Percentiles rank a stretch among this genome's conserved stretches.
These are phyloP conservation scores for Aspergillus sp. DNA, from an alignment of 2,329 filamentous ascomycete genomes.

Conservation along the genomic window DNA sequence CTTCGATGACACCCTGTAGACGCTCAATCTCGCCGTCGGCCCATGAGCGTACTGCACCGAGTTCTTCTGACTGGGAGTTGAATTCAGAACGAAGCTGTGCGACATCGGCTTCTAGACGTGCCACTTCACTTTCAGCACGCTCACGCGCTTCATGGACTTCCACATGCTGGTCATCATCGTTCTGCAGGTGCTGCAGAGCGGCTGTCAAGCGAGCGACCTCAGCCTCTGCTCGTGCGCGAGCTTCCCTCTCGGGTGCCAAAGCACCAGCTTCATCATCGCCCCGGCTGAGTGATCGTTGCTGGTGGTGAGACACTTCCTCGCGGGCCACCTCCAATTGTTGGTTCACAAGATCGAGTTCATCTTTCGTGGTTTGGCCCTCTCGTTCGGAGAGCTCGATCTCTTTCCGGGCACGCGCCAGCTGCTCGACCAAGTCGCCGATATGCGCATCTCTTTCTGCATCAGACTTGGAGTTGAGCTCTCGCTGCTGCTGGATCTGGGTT, in stretches of 20 bases:
- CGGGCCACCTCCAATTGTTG: conserved; percentile 37
- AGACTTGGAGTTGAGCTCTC: conserved; percentile 81
- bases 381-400: conserved; percentile 50
- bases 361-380: conserved; percentile 31
- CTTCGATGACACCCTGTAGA: not conserved
- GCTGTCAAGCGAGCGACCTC: conserved; percentile 35
- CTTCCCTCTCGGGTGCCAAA: conserved; percentile 21
- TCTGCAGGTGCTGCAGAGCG: conserved; percentile 44
- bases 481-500: conserved; percentile 89
- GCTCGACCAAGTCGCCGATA: conserved; percentile 38
- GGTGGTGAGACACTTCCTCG: conserved; percentile 25
- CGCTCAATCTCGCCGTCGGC: conserved; percentile 18
- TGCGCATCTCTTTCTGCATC: conserved; percentile 52
- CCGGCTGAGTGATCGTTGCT: conserved; percentile 14
- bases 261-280: conserved; percentile 22
- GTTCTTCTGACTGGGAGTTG: not conserved
- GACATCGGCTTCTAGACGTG: conserved; percentile 6
- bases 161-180: conserved; percentile 21
- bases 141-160: conserved; percentile 16
- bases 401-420: conserved; percentile 54
- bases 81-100: conserved; percentile 5
- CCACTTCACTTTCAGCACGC: conserved; percentile 13
- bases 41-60: conserved; percentile 13
- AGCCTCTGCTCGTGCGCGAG: conserved; percentile 22
- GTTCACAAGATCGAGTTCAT: conserved; percentile 35